Conservation (phyloP, 2,329 filamentous ascomycete species). For the Tricladium varicosporioides region DNA sequence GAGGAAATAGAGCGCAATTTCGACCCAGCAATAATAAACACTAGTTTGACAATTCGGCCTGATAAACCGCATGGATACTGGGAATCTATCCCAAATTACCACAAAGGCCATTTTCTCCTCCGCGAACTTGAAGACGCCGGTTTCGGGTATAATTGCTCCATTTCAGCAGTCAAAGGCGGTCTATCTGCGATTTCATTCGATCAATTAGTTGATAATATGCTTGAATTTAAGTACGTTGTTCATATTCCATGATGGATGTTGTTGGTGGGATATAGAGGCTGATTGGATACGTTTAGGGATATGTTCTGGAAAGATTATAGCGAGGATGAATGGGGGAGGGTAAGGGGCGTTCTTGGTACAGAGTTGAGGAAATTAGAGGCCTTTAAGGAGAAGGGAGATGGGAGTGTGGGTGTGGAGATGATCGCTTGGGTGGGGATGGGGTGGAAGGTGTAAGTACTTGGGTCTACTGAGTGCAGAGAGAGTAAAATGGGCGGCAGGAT, state of each 20-base stretch:
- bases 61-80: conserved; percentile 11
- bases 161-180: conserved; percentile 8
- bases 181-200: conserved; percentile 12
- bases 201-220: conserved; percentile 19
- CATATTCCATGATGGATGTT: too few relatives aligned
- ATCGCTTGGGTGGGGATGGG: conserved; percentile 14
- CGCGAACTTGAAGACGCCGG: conserved; percentile 14
- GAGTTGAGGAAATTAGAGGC: conserved; percentile 14
- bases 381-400: conserved; percentile 7
- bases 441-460: too few relatives aligned
- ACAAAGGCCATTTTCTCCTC: conserved; percentile 13
- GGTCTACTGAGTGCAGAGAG: too few relatives aligned
- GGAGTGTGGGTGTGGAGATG: conserved; percentile 11
- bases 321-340: conserved; percentile 14
- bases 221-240: conserved; percentile 3
- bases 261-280: too few relatives aligned
- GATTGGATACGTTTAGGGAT: too few relatives aligned
- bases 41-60: conserved; percentile 10
- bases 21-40: conserved; percentile 5
- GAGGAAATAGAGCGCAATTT: conserved; percentile 15
- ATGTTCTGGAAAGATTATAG: conserved; percentile 20
- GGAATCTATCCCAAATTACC: conserved; percentile 1
- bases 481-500: too few relatives aligned
- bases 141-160: conserved; percentile 11
- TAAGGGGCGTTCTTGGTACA: conserved; percentile 8